Conservation (phyloP, 768 basidiomycete species). For the Solioccasus polychromus region DNA sequence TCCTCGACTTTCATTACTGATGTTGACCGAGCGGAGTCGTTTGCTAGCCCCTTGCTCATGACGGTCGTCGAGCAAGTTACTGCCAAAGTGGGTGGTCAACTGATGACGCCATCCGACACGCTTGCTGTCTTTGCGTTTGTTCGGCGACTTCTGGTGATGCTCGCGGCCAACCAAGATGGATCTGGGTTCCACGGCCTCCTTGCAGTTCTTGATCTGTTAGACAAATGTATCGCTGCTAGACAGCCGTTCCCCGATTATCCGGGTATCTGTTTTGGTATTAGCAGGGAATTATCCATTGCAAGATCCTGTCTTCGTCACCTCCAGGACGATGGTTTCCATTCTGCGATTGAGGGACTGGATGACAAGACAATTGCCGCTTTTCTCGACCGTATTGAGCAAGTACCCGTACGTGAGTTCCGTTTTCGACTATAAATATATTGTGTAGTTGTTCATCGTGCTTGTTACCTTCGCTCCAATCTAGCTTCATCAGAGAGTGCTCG, state of each 20-base stretch:
- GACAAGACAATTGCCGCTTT: constrained; percentile 37
- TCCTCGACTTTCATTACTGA: constrained; percentile 6
- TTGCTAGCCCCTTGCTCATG: constrained; percentile 75
- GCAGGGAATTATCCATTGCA: constrained; percentile 45
- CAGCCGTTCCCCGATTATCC: constrained; percentile 35
- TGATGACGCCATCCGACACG: constrained; percentile 56
- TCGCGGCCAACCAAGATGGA: constrained; percentile 54
- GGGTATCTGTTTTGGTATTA: constrained; percentile 38
- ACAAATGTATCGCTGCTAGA: constrained; percentile 28
- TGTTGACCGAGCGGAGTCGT: constrained; percentile 26
- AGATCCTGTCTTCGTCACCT: constrained; percentile 34
- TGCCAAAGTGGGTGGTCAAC: constrained; percentile 58
- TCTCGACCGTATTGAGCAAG: constrained; percentile 40
- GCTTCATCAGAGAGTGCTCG: constrained; percentile 37
- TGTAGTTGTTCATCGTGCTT: neutral
- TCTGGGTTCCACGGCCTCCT: constrained; percentile 34
- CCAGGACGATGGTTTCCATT: constrained; percentile 5
- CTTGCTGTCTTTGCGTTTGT: constrained; percentile 63
- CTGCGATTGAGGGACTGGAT: neutral
- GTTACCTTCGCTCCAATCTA: constrained; percentile 19
- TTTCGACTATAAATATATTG: neutral
- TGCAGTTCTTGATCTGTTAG: constrained; percentile 36
- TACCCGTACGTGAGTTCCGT: constrained; percentile 45
- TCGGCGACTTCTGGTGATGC: constrained; percentile 56
- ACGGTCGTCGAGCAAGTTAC: constrained; percentile 75